Evolutionary conservation across 495 filamentous ascomycete species (phyloP).

Genomic region (Platismatia glauca): DNA sequence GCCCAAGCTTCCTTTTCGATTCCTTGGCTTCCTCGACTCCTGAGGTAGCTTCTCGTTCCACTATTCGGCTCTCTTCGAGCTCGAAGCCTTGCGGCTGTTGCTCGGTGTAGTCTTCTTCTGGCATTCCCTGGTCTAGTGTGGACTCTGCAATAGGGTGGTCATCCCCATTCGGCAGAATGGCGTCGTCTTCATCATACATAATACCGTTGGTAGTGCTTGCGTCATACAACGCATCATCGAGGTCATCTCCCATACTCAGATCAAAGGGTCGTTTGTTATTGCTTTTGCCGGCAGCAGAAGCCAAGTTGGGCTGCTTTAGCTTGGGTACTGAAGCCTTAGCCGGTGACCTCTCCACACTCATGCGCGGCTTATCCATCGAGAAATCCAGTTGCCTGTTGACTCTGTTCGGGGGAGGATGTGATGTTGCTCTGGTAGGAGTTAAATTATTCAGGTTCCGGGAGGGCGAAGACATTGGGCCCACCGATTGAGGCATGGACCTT

Average conservation of each 20-base stretch:
- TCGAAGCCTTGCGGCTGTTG: conserved; percentile 6
- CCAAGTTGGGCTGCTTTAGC: conserved; percentile 2
- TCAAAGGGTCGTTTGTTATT: conserved; percentile 23
- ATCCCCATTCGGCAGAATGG: background rate
- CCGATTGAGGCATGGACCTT: conserved; percentile 18
- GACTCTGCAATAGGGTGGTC: conserved; percentile 1
- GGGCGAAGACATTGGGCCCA: conserved; percentile 20
- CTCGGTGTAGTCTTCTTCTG: conserved; percentile 10
- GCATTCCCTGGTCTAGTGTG: background rate
- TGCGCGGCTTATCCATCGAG: conserved; percentile 11
- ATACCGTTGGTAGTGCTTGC: conserved; percentile 8
- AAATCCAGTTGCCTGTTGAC: conserved; percentile 10
- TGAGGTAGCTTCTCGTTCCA: conserved; percentile 2
- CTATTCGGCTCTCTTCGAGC: conserved; percentile 5
- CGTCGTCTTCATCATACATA: conserved; percentile 5
- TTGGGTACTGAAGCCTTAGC: background rate
- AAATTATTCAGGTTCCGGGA: conserved; percentile 15
- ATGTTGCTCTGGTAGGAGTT: conserved; percentile 21
- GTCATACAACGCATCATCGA: conserved; percentile 5
- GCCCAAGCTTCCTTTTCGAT: conserved; percentile 6
- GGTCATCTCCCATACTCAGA: conserved; percentile 16
- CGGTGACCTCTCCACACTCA: conserved; percentile 3
- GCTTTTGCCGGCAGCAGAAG: conserved; percentile 8
- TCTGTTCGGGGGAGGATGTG: conserved; percentile 15
- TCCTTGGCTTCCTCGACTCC: conserved; percentile 7